phyloP scores from a whole-genome alignment of 805 yeast genomes.

The Lachancea cidri region DNA sequence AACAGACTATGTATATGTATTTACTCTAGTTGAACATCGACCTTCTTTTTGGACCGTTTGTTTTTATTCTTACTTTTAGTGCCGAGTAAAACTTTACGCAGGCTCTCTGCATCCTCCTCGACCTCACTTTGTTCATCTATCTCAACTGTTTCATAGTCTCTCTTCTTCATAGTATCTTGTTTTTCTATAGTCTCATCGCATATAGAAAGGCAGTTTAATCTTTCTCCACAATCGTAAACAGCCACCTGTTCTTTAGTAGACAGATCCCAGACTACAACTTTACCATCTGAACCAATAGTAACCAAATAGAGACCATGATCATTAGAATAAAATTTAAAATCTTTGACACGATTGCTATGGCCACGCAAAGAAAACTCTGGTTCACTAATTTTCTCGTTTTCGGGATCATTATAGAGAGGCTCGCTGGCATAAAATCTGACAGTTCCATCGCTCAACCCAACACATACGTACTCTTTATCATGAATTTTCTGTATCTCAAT shows the following conservation, averaged over 20 bases:
- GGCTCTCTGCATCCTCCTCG: constrained; percentile 69
- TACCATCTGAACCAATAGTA: constrained; percentile 90
- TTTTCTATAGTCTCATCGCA: constrained; percentile 77
- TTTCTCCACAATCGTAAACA: constrained; percentile 83
- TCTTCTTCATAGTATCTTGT: constrained; percentile 59
- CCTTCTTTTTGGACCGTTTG: constrained; percentile 40
- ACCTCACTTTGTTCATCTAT: constrained; percentile 65
- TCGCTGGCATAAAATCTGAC: constrained; percentile 51
- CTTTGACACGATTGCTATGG: constrained; percentile 83
- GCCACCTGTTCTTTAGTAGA: constrained; percentile 71
- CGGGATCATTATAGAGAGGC: constrained; percentile 25
- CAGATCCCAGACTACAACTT: constrained; percentile 85
- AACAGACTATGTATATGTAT: background rate
- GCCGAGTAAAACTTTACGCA: constrained; percentile 54
- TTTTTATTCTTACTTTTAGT: constrained; percentile 36
- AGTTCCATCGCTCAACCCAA: constrained; percentile 69
- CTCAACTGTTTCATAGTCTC: constrained; percentile 47
- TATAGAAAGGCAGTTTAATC: constrained; percentile 79
- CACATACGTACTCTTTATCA: constrained; percentile 51
- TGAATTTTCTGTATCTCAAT: constrained; percentile 46
- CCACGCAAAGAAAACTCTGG: constrained; percentile 66
- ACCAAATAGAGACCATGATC: constrained; percentile 47
- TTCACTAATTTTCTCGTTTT: constrained; percentile 21
- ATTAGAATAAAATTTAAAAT: constrained; percentile 50
- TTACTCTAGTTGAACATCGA: constrained; percentile 54